Conservation (phyloP, 208 protist species). For the Trypanosoma grayi region DNA sequence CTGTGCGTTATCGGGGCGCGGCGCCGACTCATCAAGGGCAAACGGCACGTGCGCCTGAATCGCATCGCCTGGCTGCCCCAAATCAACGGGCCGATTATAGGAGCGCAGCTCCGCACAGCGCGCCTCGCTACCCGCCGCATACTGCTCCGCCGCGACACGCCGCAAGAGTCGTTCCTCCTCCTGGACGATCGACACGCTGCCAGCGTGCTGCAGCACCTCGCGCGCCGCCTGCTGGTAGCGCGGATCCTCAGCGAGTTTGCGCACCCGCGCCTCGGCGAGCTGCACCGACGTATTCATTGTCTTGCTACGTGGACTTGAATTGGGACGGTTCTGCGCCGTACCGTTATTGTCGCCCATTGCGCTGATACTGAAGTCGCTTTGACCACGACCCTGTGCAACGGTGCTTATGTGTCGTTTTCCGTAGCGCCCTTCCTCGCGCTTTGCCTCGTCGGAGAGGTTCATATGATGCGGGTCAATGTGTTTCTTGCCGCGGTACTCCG, state of each 20-base stretch:
- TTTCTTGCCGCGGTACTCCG: slow-evolving; percentile 15
- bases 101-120: slow-evolving; percentile 38
- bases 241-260: slow-evolving; percentile 26
- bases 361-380: slow-evolving; percentile 29
- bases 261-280: slow-evolving; percentile 45
- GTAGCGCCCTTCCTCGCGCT: slow-evolving; percentile 57
- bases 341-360: neutral
- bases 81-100: slow-evolving; percentile 11
- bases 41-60: slow-evolving; percentile 39
- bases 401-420: slow-evolving; percentile 38
- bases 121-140: slow-evolving; percentile 36
- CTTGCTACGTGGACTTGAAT: neutral
- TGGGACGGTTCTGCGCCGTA: slow-evolving; percentile 23
- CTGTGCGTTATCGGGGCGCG: slow-evolving; percentile 35
- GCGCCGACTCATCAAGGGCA: slow-evolving; percentile 41
- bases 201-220: slow-evolving; percentile 30
- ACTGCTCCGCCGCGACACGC: slow-evolving; percentile 39
- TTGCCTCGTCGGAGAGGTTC: slow-evolving; percentile 60
- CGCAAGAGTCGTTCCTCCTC: slow-evolving; percentile 48
- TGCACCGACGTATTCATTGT: slow-evolving; percentile 26
- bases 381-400: slow-evolving; percentile 27
- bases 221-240: slow-evolving; percentile 28
- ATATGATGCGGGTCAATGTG: slow-evolving; percentile 62
- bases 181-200: slow-evolving; percentile 46
- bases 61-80: slow-evolving; percentile 32